Evolutionary conservation across 192 early-diverging fungal genomes (phyloP), one percentile per base, ranked within the genome.

Genomic region (Umbelopsis sp.): DNA sequence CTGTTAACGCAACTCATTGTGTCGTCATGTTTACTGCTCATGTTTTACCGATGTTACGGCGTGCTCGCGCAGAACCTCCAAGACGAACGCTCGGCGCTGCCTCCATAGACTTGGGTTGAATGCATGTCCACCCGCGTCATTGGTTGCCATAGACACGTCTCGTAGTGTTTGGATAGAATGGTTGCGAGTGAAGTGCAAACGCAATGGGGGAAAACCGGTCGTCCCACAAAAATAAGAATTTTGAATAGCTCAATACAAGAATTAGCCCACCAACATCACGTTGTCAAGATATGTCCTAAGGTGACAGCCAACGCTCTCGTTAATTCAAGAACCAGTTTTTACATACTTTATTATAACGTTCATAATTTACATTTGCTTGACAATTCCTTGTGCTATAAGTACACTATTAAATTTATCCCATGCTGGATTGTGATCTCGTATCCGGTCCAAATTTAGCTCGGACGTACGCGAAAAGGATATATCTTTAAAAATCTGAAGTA

Each of bases 41-140:
- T 20, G 6, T 41, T 64, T 44, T 81, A 89, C 86, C 68, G 86
- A 86, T 10, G 79, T 68, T 21, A 79, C 84, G 13, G 76, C 58
- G 61, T 88, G 65, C 23, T 81, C 71, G n/a, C 77, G 80, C 13
- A 94, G 75, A 20, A 77, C 71, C 20, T 82, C 74, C 6, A 81
- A 70, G 46, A 92, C 85, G 52, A 91, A 83, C 27, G 77, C 79
- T 20, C 94, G 82, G 48, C 95, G 86, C 75, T 97, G 95, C 74
- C 85, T 86, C 95, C 95, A 97, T 51, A 97, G 84, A 20, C 93
- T 85, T 4, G 93, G 91, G 27, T 69, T 64, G 45, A 80, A 80
- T 61, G 27, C 10, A 5, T 30, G 55, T 25, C 33, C 55, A 15
- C 25, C 27, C 55, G 12, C 33, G 18, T 61, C 30, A 25, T 30